Evolutionary conservation across 257 asterid species (phyloP).

Genomic region (Datura wrightii): DNA sequence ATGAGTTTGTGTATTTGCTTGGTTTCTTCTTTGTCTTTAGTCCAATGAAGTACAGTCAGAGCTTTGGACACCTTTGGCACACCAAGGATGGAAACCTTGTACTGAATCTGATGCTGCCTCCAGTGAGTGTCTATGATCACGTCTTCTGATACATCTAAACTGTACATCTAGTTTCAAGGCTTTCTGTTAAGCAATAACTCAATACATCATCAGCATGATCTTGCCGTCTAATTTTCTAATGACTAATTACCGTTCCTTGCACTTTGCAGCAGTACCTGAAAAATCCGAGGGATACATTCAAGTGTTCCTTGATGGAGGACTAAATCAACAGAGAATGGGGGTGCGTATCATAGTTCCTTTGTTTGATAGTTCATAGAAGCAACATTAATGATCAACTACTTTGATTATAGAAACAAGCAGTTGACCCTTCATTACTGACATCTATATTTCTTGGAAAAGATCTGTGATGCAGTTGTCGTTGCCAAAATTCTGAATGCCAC

Average conservation of each 20-base stretch:
- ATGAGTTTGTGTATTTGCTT: background rate
- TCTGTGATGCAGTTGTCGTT: constrained; percentile 98
- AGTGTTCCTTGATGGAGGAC: constrained; percentile 95
- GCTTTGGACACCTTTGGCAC: constrained; percentile 78
- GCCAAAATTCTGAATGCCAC: constrained; percentile 98
- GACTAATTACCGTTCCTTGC: constrained; percentile 29
- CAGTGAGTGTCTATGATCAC: constrained; percentile 48
- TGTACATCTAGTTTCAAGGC: background rate
- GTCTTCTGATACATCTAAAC: background rate
- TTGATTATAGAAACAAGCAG: background rate
- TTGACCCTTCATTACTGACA: constrained; percentile 18
- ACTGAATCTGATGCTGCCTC: constrained; percentile 40
- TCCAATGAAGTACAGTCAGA: constrained; percentile 56
- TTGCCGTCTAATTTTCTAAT: background rate
- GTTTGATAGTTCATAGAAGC: background rate
- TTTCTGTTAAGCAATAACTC: background rate
- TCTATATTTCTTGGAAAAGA: constrained; percentile 48
- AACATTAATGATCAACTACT: constrained; percentile 13
- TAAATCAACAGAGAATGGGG: constrained; percentile 98
- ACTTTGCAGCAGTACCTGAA: constrained; percentile 63
- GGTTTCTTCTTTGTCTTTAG: constrained; percentile 46
- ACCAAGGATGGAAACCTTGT: constrained; percentile 71
- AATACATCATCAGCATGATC: background rate
- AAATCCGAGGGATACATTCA: constrained; percentile 84
- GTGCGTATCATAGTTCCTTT: constrained; percentile 44